Base-by-base conservation (phyloP, 2,329 filamentous ascomycete genomes). In the Trichophyton benhamiae region DNA sequence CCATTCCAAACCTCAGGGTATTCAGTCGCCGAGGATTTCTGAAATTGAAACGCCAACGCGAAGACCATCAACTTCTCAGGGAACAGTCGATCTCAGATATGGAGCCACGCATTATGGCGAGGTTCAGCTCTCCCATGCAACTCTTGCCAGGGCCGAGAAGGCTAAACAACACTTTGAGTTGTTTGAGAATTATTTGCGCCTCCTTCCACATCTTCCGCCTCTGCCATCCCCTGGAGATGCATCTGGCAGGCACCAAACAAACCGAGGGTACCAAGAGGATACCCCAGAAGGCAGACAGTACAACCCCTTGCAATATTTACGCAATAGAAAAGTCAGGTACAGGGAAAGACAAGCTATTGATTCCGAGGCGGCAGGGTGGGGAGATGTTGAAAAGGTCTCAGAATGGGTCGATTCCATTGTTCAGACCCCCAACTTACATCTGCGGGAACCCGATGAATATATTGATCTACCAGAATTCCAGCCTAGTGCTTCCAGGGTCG, bases 251-350 rank as follows among this genome's bases (percentile, higher is more conserved):
- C 13, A 17, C 27, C 27, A 72, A 62, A 73, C 76, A 64, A 48
- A 15, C 20, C 8, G 38, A 6, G 42, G 17, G 8, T 17, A 11
- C 41, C 17, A 44, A 17, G 72, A 86, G 8, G 55, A 38, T 8
- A 33, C n/a, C 15, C 20, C 17, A 20, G 38, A 13, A 6, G 87
- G 88, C 3, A 85, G 91, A 59, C 76, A 79, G 1, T 97, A 97
- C 71, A 96, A 99, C 71, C 94, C 92, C 3, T 76, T 99, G 25
- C 94, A 97, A 72, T 90, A 90, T 67, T 88, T 97, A 61, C 86
- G 94, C 20, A 97, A 99, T 70, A 83, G 92, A 57, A 92, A 91
- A 71, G 83, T 94, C 11, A 82, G 94, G 64, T 87, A 87, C 27
- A 83, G 91, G 15, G 89, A 95, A 74, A 83, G 89, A 46, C 86